Evolutionary conservation across 106 monocot genomes (phyloP).

Genomic region (Dendrobium huoshanense): DNA sequence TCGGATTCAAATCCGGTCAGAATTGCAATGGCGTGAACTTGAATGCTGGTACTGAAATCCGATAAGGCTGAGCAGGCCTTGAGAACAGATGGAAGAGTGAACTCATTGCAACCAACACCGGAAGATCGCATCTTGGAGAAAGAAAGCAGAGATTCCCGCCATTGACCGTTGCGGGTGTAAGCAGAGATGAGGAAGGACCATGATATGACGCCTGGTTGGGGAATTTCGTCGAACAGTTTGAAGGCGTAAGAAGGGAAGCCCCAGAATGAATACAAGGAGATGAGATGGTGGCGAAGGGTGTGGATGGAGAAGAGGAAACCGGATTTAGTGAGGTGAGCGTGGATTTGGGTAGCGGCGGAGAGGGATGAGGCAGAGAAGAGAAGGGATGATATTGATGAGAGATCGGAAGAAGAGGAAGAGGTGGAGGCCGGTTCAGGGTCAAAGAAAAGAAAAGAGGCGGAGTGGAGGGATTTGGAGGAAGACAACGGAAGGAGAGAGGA

Average conservation of each 20-base stretch:
- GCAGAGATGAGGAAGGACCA: slow-evolving; percentile 60
- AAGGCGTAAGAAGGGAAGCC: slow-evolving; percentile 27
- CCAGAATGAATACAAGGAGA: slow-evolving; percentile 42
- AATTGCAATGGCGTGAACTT: slow-evolving; percentile 50
- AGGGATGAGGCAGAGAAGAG: slow-evolving; percentile 19
- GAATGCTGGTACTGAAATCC: slow-evolving; percentile 33
- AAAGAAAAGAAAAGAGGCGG: not conserved
- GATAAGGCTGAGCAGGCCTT: slow-evolving; percentile 49
- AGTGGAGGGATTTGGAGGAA: not conserved
- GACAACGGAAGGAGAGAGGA: not conserved
- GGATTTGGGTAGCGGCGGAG: slow-evolving; percentile 22
- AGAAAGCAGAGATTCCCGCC: slow-evolving; percentile 27
- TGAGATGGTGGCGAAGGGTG: slow-evolving; percentile 39
- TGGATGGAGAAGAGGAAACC: slow-evolving; percentile 23
- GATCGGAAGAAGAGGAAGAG: not conserved
- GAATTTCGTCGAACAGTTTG: slow-evolving; percentile 72
- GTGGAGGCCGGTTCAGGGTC: not conserved
- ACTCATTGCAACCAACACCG: slow-evolving; percentile 47
- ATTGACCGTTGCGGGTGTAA: slow-evolving; percentile 37
- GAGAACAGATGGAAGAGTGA: slow-evolving; percentile 71
- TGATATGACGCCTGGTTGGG: slow-evolving; percentile 45
- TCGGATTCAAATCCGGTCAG: slow-evolving; percentile 48
- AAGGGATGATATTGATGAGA: slow-evolving; percentile 11
- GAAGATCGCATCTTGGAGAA: slow-evolving; percentile 45
- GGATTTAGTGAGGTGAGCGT: slow-evolving; percentile 41